These are phyloP conservation scores for Aspergillus tubingensis DNA, from an alignment of 2,329 filamentous ascomycete species.

Conservation along the genomic window DNA sequence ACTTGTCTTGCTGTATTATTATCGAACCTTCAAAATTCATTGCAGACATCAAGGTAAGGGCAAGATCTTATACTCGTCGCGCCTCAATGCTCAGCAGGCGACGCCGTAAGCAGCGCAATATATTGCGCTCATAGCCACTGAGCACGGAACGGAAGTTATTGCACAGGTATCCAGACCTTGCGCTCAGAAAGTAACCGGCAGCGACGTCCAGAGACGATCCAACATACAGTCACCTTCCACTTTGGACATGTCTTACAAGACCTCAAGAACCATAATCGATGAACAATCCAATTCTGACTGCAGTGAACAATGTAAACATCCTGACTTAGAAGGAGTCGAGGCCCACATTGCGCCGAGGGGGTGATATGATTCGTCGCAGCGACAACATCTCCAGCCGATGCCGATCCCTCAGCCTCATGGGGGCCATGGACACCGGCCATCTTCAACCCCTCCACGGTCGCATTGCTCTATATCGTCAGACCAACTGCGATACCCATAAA, in stretches of 20 bases:
- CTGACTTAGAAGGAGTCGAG: too few species aligned
- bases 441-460: neutral
- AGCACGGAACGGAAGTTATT: neutral
- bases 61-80: neutral
- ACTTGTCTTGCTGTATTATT: neutral
- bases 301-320: too few species aligned
- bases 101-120: neutral
- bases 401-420: neutral
- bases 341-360: too few species aligned
- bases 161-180: too few species aligned
- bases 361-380: too few species aligned
- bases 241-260: too few species aligned
- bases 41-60: neutral
- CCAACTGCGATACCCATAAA: neutral
- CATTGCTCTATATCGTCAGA: neutral
- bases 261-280: too few species aligned
- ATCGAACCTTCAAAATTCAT: neutral
- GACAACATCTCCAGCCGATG: neutral
- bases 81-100: neutral
- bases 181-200: too few species aligned
- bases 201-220: too few species aligned
- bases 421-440: neutral
- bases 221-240: too few species aligned
- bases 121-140: neutral
- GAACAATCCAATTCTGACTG: too few species aligned